These are phyloP conservation scores for Sporothrix brasiliensis DNA, from an alignment of 2,329 filamentous ascomycete genomes.

Conservation along the genomic window DNA sequence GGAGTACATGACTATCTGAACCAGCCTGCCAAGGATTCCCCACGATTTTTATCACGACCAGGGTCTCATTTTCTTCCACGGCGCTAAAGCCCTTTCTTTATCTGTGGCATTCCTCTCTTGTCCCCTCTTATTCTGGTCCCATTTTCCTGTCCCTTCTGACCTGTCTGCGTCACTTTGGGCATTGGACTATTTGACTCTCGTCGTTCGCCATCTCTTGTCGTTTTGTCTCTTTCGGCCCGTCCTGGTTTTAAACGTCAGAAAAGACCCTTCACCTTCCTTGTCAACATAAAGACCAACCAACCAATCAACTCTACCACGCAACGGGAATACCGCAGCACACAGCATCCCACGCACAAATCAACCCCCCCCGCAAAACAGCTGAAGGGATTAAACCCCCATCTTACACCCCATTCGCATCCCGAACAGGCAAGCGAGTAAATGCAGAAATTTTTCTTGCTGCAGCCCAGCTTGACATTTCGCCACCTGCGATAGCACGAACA, in stretches of 20 bases:
- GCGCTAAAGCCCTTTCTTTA: conserved; percentile 28
- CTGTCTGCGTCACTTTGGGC: neutral
- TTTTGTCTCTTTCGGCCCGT: conserved; percentile 4
- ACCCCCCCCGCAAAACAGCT: neutral
- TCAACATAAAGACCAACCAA: neutral
- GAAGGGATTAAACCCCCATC: conserved; percentile 15
- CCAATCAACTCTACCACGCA: neutral
- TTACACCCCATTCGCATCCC: conserved; percentile 31
- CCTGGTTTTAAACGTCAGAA: conserved; percentile 6
- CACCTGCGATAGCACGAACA: conserved; percentile 32
- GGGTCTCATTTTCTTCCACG: conserved; percentile 20
- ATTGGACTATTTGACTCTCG: conserved; percentile 15
- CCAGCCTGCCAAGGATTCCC: conserved; percentile 26
- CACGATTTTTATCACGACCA: conserved; percentile 29
- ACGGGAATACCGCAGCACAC: conserved; percentile 16
- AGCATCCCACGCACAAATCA: neutral
- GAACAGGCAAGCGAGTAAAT: conserved; percentile 32
- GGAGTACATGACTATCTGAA: neutral
- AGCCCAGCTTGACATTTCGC: conserved; percentile 30
- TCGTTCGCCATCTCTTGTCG: neutral
- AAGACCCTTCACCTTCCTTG: neutral
- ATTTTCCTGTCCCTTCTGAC: conserved; percentile 2
- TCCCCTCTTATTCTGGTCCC: neutral
- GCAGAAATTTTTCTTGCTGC: conserved; percentile 27
- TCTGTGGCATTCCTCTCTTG: conserved; percentile 20